These are phyloP conservation scores for Cryphonectria japonica DNA, from an alignment of 2,329 filamentous ascomycete species.

Conservation along the genomic window DNA sequence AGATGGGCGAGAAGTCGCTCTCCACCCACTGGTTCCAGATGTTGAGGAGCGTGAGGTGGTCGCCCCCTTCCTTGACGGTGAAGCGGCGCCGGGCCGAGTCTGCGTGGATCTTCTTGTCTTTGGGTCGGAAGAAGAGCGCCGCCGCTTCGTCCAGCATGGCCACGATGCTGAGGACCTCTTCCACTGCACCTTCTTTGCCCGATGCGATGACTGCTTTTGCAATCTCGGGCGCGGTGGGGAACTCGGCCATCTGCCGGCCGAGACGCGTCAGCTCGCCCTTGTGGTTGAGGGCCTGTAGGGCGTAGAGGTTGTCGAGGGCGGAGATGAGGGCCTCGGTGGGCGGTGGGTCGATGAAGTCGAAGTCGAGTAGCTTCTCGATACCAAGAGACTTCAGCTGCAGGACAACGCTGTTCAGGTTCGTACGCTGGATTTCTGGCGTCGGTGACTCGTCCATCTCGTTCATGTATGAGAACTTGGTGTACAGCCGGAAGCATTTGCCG, in stretches of 20 bases:
- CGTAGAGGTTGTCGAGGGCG: conserved; percentile 88
- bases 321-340: conserved; percentile 87
- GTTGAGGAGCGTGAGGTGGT: conserved; percentile 86
- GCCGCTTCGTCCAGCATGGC: conserved; percentile 90
- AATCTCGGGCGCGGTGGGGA: conserved; percentile 90
- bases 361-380: conserved; percentile 89
- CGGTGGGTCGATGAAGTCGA: conserved; percentile 95
- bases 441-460: conserved; percentile 94
- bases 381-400: conserved; percentile 86
- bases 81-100: conserved; percentile 89
- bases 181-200: conserved; percentile 88
- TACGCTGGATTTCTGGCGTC: conserved; percentile 90
- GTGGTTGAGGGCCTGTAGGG: conserved; percentile 85
- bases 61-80: conserved; percentile 87
- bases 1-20: conserved; percentile 83
- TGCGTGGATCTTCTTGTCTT: conserved; percentile 96
- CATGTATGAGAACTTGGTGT: conserved; percentile 91
- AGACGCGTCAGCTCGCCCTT: conserved; percentile 87
- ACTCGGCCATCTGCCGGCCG: conserved; percentile 92
- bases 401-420: conserved; percentile 83
- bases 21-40: conserved; percentile 97
- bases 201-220: conserved; percentile 87
- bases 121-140: conserved; percentile 89
- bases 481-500: conserved; percentile 91
- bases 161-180: conserved; percentile 91